Conservation (phyloP, 768 basidiomycete genomes). For the Serendipita vermifera region DNA sequence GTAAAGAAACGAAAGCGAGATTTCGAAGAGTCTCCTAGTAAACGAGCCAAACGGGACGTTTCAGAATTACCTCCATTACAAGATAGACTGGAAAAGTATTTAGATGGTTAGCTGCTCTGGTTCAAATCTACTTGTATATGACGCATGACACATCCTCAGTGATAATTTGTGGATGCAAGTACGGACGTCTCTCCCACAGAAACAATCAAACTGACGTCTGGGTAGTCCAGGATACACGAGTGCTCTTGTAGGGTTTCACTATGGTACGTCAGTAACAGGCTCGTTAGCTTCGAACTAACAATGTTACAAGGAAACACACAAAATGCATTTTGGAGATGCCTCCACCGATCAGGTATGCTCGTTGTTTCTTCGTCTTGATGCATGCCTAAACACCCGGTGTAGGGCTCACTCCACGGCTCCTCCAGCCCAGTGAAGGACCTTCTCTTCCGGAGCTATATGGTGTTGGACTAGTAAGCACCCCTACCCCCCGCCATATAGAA, state of each 20-base stretch:
- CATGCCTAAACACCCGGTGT: background rate
- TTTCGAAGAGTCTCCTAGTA: too few relatives aligned
- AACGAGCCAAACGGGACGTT: background rate
- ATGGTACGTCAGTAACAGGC: too few relatives aligned
- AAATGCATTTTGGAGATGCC: constrained; percentile 2
- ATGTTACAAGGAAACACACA: too few relatives aligned
- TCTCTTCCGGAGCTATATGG: background rate
- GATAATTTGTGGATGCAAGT: background rate
- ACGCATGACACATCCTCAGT: background rate
- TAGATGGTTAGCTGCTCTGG: background rate
- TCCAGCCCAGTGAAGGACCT: background rate
- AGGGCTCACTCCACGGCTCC: background rate
- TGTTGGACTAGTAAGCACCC: background rate
- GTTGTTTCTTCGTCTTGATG: background rate
- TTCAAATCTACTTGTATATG: background rate
- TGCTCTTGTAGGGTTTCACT: background rate
- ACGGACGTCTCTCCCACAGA: too few relatives aligned
- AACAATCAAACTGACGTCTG: too few relatives aligned
- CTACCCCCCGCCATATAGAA: background rate
- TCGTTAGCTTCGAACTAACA: too few relatives aligned
- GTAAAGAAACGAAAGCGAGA: too few relatives aligned
- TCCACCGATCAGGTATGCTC: background rate
- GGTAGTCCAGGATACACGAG: constrained; percentile 5
- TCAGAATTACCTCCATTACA: background rate
- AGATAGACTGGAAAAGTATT: background rate